Conservation (phyloP, 2,329 filamentous ascomycete genomes). For the Neofusicoccum umdonicola region DNA sequence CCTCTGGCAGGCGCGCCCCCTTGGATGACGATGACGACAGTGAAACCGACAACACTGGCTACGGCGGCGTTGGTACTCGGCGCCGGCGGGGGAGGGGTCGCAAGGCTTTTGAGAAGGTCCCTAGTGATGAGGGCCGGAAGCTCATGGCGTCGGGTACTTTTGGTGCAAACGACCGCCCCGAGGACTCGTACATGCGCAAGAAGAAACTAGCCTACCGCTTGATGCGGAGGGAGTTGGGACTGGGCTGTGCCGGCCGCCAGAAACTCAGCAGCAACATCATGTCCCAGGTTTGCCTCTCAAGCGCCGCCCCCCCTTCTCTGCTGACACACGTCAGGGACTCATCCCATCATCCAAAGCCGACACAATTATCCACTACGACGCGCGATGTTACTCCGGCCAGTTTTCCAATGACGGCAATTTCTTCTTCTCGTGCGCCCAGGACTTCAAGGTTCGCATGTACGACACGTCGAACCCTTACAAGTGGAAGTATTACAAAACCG, state of each 20-base stretch:
- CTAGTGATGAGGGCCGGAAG: conserved; percentile 70
- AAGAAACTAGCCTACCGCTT: conserved; percentile 65
- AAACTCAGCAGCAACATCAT: conserved; percentile 66
- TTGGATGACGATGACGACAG: conserved; percentile 40
- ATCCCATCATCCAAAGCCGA: conserved; percentile 77
- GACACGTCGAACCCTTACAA: conserved; percentile 93
- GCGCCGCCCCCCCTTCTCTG: background rate
- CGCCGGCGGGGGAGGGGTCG: conserved; percentile 48
- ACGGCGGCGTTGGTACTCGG: conserved; percentile 32
- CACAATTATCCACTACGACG: conserved; percentile 82
- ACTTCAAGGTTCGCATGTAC: conserved; percentile 95
- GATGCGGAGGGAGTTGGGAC: conserved; percentile 77
- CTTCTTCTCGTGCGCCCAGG: conserved; percentile 88
- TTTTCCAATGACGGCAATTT: conserved; percentile 98
- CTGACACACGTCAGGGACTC: conserved; percentile 55
- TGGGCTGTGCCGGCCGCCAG: conserved; percentile 58
- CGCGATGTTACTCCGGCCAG: conserved; percentile 88
- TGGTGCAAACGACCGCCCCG: conserved; percentile 60
- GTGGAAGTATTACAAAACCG: conserved; percentile 95
- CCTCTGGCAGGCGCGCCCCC: conserved; percentile 22
- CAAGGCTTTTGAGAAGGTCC: conserved; percentile 72
- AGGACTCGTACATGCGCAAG: conserved; percentile 57
- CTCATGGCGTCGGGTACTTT: conserved; percentile 83
- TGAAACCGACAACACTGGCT: conserved; percentile 35
- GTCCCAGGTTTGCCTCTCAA: conserved; percentile 55